Evolutionary conservation across 2,329 filamentous ascomycete genomes (phyloP).

Genomic region (Alternaria incomplexa): DNA sequence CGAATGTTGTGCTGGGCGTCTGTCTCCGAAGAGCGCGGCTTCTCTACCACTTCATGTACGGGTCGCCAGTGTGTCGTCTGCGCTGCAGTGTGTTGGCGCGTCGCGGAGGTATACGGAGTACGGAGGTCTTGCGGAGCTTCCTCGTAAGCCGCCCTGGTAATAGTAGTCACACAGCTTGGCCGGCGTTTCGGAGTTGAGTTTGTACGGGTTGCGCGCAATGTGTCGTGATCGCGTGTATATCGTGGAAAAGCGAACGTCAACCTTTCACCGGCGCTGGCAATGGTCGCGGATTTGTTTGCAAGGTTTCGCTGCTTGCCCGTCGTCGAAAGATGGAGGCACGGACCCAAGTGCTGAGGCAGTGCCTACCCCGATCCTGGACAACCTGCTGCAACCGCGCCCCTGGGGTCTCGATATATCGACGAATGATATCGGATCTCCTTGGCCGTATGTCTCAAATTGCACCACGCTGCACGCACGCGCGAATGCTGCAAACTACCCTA

Average conservation of each 20-base stretch:
- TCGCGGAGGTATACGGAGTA: slow-evolving; percentile 8
- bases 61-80: neutral
- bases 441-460: neutral
- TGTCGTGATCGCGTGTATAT: slow-evolving; percentile 1
- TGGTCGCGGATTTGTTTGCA: slow-evolving; percentile 6
- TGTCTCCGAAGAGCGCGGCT: slow-evolving; percentile 31
- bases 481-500: neutral
- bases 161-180: slow-evolving; percentile 9
- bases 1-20: slow-evolving; percentile 22
- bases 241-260: neutral
- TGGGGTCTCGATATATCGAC: slow-evolving; percentile 3
- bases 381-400: slow-evolving; percentile 16
- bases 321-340: slow-evolving; percentile 17
- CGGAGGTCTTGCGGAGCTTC: slow-evolving; percentile 25
- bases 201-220: neutral
- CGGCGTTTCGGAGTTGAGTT: slow-evolving; percentile 7
- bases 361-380: slow-evolving; percentile 8
- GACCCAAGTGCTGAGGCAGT: slow-evolving; percentile 14
- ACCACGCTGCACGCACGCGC: neutral
- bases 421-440: slow-evolving; percentile 1
- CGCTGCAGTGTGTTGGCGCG: slow-evolving; percentile 2
- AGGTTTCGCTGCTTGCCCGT: slow-evolving; percentile 6
- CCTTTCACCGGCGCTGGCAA: neutral
- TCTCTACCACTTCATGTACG: slow-evolving; percentile 33
- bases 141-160: slow-evolving; percentile 6